These are phyloP conservation scores for Mortierella sp. DNA, from an alignment of 371 early-diverging fungal species.

Conservation along the genomic window DNA sequence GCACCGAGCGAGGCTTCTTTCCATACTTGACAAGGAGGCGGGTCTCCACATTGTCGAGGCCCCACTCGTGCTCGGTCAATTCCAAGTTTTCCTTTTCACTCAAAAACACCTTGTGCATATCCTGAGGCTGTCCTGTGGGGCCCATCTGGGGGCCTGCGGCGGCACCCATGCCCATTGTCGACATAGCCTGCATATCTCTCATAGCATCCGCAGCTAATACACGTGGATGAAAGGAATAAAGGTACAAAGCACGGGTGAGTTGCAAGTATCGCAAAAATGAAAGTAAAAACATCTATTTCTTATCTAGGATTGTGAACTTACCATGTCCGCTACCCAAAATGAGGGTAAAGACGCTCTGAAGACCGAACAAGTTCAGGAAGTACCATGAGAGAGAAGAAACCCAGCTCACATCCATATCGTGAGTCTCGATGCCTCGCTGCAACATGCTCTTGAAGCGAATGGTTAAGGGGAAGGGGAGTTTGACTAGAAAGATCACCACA, in stretches of 20 bases:
- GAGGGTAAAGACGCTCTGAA: constrained; percentile 90
- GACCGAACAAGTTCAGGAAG: constrained; percentile 96
- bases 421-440: constrained; percentile 94
- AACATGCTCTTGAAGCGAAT: constrained; percentile 97
- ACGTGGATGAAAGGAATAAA: neutral
- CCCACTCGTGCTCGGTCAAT: constrained; percentile 85
- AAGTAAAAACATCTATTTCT: neutral
- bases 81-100: constrained; percentile 90
- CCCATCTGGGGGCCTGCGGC: constrained; percentile 62
- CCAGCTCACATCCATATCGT: constrained; percentile 97
- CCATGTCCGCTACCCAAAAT: constrained; percentile 92
- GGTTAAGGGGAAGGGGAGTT: constrained; percentile 96
- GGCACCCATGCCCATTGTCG: constrained; percentile 72
- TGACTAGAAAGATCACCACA: constrained; percentile 76
- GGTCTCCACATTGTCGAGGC: constrained; percentile 85
- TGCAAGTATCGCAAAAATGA: neutral
- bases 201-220: constrained; percentile 86
- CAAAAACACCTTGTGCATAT: constrained; percentile 87
- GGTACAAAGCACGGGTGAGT: neutral
- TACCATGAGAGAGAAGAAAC: constrained; percentile 98
- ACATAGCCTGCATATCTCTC: constrained; percentile 91
- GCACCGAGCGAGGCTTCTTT: constrained; percentile 53
- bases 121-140: constrained; percentile 74
- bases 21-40: constrained; percentile 85
- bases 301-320: constrained; percentile 31